phyloP scores from a whole-genome alignment of 441 rosid genomes.

The Erodium moschatum region DNA sequence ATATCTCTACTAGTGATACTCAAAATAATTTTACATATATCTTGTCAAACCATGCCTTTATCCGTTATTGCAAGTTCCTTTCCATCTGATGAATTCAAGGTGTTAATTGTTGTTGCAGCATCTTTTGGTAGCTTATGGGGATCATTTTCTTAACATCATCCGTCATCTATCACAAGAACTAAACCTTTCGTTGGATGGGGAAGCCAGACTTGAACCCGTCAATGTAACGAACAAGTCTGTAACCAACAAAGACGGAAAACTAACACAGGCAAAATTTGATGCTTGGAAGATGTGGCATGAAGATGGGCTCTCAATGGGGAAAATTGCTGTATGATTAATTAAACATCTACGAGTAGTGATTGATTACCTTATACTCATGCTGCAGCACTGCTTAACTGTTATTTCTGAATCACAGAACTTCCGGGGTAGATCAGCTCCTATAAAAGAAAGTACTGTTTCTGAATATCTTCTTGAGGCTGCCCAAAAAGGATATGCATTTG shows the following conservation, averaged over 20 bases:
- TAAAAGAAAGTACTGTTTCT: constrained; percentile 38
- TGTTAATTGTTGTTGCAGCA: constrained; percentile 32
- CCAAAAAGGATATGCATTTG: constrained; percentile 30
- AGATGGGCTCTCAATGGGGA: constrained; percentile 33
- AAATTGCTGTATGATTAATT: constrained; percentile 33
- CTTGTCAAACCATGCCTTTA: neutral
- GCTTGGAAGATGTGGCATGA: constrained; percentile 49
- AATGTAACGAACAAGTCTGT: constrained; percentile 14
- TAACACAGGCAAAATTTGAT: constrained; percentile 34
- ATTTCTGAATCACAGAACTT: constrained; percentile 26
- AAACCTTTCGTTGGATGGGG: constrained; percentile 39
- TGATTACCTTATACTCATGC: neutral
- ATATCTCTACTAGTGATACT: neutral
- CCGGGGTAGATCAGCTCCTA: constrained; percentile 40
- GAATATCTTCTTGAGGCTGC: constrained; percentile 41
- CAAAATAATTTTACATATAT: neutral
- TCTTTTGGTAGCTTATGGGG: constrained; percentile 33
- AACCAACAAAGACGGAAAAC: constrained; percentile 21
- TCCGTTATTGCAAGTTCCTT: neutral
- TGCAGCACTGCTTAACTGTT: neutral
- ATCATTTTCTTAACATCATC: constrained; percentile 33
- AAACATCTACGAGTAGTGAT: neutral
- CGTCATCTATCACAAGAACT: constrained; percentile 28
- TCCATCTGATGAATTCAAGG: neutral
- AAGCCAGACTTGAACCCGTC: constrained; percentile 18